phyloP scores from a whole-genome alignment of 139 green algal genomes.

The Coelastrella sp. region DNA sequence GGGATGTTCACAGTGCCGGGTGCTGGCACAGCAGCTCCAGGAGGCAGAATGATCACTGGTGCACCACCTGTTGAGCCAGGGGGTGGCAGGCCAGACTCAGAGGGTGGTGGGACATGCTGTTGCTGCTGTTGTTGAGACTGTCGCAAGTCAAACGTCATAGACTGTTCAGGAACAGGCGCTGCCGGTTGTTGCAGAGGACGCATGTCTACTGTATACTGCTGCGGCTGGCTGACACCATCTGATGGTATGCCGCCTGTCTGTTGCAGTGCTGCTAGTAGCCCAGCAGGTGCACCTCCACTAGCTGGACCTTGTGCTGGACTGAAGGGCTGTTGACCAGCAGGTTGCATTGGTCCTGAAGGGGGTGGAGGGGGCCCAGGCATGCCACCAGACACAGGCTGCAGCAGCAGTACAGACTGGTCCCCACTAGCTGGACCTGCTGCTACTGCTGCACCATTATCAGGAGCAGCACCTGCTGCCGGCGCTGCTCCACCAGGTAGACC shows the following conservation, averaged over 20 bases:
- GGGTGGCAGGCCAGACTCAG: too few species aligned
- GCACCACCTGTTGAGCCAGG: slow-evolving; percentile 18
- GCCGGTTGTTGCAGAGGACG: not conserved
- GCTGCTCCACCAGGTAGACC: not conserved
- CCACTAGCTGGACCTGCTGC: too few species aligned
- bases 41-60: slow-evolving; percentile 41
- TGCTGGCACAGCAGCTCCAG: slow-evolving; percentile 10
- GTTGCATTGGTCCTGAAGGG: not conserved
- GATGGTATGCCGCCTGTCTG: not conserved
- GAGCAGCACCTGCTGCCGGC: too few species aligned
- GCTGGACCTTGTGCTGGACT: slow-evolving; percentile 10
- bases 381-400: too few species aligned
- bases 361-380: slow-evolving; percentile 9
- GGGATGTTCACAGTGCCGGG: slow-evolving; percentile 19
- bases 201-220: slow-evolving; percentile 39
- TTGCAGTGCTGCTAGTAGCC: slow-evolving; percentile 1
- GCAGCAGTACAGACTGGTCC: too few species aligned
- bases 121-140: slow-evolving; percentile 25
- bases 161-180: not conserved
- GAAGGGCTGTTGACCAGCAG: not conserved
- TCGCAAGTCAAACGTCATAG: slow-evolving; percentile 14
- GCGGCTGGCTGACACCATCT: not conserved
- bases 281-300: not conserved
- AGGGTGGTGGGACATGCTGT: not conserved
- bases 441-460: too few species aligned